These are phyloP conservation scores for Saccharomyces eubayanus DNA, from an alignment of 805 yeast species.

Conservation along the genomic window DNA sequence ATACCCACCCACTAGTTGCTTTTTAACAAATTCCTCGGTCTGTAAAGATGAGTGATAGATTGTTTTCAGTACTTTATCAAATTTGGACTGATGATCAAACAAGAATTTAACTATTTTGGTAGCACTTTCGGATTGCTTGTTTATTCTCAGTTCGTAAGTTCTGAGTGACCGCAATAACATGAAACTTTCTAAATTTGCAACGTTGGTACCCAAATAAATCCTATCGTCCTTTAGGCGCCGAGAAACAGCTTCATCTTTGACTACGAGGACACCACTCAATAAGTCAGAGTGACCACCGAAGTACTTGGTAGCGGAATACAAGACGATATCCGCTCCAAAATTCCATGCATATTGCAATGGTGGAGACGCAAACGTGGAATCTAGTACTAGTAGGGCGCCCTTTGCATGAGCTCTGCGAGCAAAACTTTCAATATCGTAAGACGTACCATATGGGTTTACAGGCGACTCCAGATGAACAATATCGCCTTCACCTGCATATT, in stretches of 20 bases:
- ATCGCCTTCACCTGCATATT: constrained; percentile 49
- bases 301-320: constrained; percentile 91
- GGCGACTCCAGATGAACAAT: constrained; percentile 82
- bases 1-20: constrained; percentile 57
- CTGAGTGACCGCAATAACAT: constrained; percentile 71
- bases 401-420: constrained; percentile 66
- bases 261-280: constrained; percentile 69
- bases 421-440: constrained; percentile 51
- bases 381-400: constrained; percentile 68
- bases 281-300: constrained; percentile 95
- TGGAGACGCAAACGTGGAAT: constrained; percentile 91
- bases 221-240: constrained; percentile 52
- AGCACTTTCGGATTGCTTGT: constrained; percentile 57
- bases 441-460: constrained; percentile 71
- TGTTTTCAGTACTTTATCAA: constrained; percentile 38
- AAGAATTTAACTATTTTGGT: constrained; percentile 53
- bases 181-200: constrained; percentile 69
- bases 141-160: constrained; percentile 67
- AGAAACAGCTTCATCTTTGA: constrained; percentile 45
- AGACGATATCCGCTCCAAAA: constrained; percentile 78
- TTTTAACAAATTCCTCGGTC: constrained; percentile 52
- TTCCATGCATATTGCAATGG: constrained; percentile 76
- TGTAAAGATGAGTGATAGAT: constrained; percentile 74
- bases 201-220: constrained; percentile 64
- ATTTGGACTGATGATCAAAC: constrained; percentile 39